Evolutionary conservation across 2,329 filamentous ascomycete genomes (phyloP), one percentile per base, ranked within the genome.

Genomic region (Phoma sp.): DNA sequence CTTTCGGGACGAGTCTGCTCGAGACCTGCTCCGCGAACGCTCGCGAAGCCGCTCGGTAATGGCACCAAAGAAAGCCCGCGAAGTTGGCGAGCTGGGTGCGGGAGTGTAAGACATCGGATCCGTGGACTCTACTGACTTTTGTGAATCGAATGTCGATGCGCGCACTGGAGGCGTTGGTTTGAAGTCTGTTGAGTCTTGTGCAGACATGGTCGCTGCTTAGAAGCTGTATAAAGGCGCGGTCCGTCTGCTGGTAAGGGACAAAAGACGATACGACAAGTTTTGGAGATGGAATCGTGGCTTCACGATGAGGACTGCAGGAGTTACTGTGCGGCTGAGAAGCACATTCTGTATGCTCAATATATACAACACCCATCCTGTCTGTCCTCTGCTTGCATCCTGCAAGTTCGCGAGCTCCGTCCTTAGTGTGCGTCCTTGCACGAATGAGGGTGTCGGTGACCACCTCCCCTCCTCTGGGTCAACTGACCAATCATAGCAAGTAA

Each of bases 31-130:
- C 43, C 68, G 62, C 36, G 72, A 75, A 29, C 71, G 68, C 14
- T 69, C 69, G 24, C 66, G 62, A 24, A 76, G 65, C 38, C 67
- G 64, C 22, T 67, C 62, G 39, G 66, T 65, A 57, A 76, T 72
- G 47, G 71, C 68, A 24, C 68, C 67, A 51, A 76, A 74, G 62
- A 76, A 76, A 1, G 65, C 66, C 25, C 66, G 60, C 42, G 74
- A 68, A 27, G 65, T 62, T 8, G 69, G 67, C 7, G 66, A 71
- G 13, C 49, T 44, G 9, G 65, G 58, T 5, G 62, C 60, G 33
- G 39, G 43, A 27, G 57, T 58, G 11, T 67, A 64, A 25, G 69
- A 70, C 30, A 63, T 47, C 25, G 64, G 52, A 13, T 62, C 65
- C 1, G 68, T 68, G 3, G 67, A 67, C 9, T 60, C 59, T 22